Percentiles rank a stretch among this genome's conserved stretches.
These are phyloP conservation scores for Simmondsia chinensis DNA, from an alignment of 148 eudicot species.

Conservation along the genomic window DNA sequence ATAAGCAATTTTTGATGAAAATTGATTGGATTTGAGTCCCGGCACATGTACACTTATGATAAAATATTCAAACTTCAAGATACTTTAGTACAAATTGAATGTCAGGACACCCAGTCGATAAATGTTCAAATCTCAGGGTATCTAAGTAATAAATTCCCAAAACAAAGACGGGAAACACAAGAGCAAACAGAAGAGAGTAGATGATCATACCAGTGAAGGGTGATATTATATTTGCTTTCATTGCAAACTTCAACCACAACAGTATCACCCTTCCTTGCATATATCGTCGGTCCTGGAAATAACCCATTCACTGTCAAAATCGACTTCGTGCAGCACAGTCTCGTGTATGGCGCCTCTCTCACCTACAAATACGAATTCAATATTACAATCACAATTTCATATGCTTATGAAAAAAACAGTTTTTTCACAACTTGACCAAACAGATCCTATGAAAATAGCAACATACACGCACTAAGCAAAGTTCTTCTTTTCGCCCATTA, in stretches of 20 bases:
- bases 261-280: conserved; percentile 27
- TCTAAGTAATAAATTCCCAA: background rate
- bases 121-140: background rate
- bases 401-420: background rate
- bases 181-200: background rate
- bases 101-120: too few species aligned
- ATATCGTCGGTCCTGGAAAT: conserved; percentile 41
- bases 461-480: too few species aligned
- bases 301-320: conserved; percentile 41
- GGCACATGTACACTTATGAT: too few species aligned
- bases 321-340: conserved; percentile 31
- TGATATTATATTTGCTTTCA: conserved; percentile 28
- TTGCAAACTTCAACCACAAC: conserved; percentile 25
- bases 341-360: conserved; percentile 22
- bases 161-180: background rate
- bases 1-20: too few species aligned
- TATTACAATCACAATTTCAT: background rate
- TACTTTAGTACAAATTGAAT: too few species aligned
- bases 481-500: too few species aligned
- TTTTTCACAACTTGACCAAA: background rate
- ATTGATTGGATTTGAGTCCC: too few species aligned
- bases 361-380: conserved; percentile 9
- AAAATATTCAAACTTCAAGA: too few species aligned
- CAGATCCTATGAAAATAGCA: too few species aligned
- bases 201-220: conserved; percentile 38